A percentile compares a stretch with the other conserved stretches of the same genome.
Conservation (phyloP, 257 asterid genomes). For the Cinchona pubescens region DNA sequence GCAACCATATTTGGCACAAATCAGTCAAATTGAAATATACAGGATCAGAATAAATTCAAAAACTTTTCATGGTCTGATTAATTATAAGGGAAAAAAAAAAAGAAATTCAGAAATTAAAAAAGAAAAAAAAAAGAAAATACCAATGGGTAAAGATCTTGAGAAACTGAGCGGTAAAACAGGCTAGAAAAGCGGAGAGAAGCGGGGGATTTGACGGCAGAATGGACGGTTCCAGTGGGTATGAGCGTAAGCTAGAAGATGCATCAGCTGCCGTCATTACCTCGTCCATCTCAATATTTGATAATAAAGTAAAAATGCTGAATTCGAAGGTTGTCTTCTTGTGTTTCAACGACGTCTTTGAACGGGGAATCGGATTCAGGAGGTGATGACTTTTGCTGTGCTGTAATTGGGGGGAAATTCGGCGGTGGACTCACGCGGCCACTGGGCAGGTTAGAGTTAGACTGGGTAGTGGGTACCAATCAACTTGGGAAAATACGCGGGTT, state of each 20-base stretch:
- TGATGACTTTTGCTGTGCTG: neutral
- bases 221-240: conserved; percentile 34
- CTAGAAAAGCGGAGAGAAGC: conserved; percentile 74
- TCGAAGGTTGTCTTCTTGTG: neutral
- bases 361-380: neutral
- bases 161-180: conserved; percentile 88
- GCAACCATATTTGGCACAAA: no score
- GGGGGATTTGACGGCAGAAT: conserved; percentile 63
- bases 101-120: neutral
- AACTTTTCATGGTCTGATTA: neutral
- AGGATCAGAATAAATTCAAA: neutral
- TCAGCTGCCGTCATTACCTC: conserved; percentile 62
- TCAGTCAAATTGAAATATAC: no score
- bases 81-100: neutral
- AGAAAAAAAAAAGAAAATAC: conserved; percentile 33
- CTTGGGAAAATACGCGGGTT: no score
- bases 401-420: neutral
- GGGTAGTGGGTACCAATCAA: no score
- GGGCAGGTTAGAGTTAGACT: no score
- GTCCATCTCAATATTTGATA: conserved; percentile 23
- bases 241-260: conserved; percentile 67
- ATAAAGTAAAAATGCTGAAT: neutral
- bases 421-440: no score
- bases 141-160: conserved; percentile 87
- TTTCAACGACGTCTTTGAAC: neutral